These are phyloP conservation scores for Teratosphaeria epicoccoides DNA, from an alignment of 2,329 filamentous ascomycete genomes.

Conservation along the genomic window DNA sequence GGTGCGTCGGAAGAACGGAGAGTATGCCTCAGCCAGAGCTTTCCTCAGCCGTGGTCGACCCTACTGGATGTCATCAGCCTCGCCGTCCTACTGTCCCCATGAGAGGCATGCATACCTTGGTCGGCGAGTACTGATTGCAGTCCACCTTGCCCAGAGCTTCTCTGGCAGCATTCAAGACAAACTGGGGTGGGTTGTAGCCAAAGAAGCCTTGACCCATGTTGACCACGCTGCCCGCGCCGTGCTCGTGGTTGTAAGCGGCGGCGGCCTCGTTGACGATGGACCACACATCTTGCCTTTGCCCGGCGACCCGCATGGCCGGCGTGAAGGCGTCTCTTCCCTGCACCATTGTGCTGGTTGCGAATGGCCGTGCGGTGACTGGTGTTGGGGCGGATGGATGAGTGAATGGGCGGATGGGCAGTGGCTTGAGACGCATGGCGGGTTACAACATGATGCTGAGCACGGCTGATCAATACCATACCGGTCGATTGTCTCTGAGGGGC, in stretches of 20 bases:
- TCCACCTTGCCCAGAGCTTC: conserved; percentile 80
- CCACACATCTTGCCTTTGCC: conserved; percentile 50
- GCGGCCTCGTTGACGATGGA: conserved; percentile 59
- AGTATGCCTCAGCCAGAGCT: conserved; percentile 86
- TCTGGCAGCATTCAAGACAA: conserved; percentile 87
- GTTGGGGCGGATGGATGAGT: not conserved
- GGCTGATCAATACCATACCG: not conserved
- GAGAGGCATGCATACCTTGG: conserved; percentile 46
- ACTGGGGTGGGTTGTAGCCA: conserved; percentile 87
- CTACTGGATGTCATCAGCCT: conserved; percentile 24
- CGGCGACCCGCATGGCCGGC: conserved; percentile 45
- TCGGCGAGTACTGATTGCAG: conserved; percentile 97
- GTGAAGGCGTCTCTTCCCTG: conserved; percentile 22
- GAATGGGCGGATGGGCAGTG: not conserved
- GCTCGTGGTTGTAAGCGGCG: conserved; percentile 31
- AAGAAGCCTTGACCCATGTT: conserved; percentile 57
- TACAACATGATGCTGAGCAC: not conserved
- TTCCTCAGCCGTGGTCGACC: conserved; percentile 84
- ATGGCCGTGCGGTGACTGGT: not conserved
- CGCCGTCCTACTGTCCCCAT: not conserved
- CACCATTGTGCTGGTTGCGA: not conserved
- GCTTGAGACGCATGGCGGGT: not conserved
- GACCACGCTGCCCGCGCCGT: conserved; percentile 3
- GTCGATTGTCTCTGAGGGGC: not conserved
- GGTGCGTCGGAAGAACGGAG: conserved; percentile 71